Evolutionary conservation across 1,139 yeast genomes (phyloP).

Genomic region (Cylindricascospora bacillispora): DNA sequence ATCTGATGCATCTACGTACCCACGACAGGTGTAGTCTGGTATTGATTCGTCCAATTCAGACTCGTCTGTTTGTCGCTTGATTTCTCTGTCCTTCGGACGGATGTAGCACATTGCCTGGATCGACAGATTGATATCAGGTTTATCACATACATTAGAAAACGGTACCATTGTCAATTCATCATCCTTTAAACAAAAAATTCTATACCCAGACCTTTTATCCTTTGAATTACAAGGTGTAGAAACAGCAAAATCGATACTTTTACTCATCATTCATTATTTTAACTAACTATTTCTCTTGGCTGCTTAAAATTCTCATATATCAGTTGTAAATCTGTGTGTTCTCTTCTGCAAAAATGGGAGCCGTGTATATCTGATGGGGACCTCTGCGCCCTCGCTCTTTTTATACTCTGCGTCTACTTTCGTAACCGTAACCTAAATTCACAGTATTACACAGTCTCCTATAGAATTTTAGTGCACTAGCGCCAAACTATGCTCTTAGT

Average conservation of each 20-base stretch:
- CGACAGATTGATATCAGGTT: constrained; percentile 11
- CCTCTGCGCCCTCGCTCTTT: no score
- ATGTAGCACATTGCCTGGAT: constrained; percentile 19
- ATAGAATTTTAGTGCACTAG: no score
- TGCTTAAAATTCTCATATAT: no score
- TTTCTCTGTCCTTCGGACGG: constrained; percentile 9
- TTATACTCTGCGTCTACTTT: no score
- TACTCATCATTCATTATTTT: no score
- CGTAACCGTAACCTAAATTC: no score
- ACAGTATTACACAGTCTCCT: no score
- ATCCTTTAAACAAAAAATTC: constrained; percentile 11
- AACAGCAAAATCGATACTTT: constrained; percentile 13
- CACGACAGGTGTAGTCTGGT: neutral
- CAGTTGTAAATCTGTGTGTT: no score
- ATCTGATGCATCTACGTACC: constrained; percentile 7
- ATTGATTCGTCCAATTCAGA: neutral
- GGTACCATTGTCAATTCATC: constrained; percentile 7
- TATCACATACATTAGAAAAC: constrained; percentile 3
- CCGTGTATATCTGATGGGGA: no score
- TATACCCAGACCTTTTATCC: constrained; percentile 14
- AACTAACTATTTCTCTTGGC: neutral
- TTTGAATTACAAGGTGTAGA: constrained; percentile 17
- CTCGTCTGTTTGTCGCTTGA: constrained; percentile 1
- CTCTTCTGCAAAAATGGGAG: no score
- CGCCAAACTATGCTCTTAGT: no score